Conservation (phyloP, 192 early-diverging fungal species). For the Gonapodya sp. region DNA sequence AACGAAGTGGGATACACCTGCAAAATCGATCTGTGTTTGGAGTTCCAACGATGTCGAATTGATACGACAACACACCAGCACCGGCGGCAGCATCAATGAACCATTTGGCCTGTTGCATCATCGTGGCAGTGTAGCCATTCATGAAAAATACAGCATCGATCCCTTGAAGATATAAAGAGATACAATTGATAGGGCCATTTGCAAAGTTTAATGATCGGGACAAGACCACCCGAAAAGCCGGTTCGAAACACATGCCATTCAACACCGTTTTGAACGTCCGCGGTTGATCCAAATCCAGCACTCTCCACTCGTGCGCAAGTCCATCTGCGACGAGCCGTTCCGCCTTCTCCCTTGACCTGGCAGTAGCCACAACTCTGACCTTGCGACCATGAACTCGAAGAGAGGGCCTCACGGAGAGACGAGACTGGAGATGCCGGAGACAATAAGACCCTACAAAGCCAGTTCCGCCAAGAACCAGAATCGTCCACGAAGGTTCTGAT, state of each 20-base stretch:
- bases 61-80: background rate
- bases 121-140: slow-evolving; percentile 5
- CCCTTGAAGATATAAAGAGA: background rate
- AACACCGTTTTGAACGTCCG: background rate
- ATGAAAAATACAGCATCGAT: slow-evolving; percentile 1
- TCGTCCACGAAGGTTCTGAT: no score
- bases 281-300: slow-evolving; percentile 6
- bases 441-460: background rate
- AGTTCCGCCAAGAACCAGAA: slow-evolving; percentile 8
- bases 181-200: background rate
- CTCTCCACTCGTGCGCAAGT: background rate
- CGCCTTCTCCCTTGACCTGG: background rate
- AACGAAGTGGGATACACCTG: background rate
- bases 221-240: background rate
- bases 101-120: slow-evolving; percentile 10
- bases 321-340: background rate
- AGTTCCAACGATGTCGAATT: background rate
- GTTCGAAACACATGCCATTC: background rate
- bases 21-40: background rate
- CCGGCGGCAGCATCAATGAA: slow-evolving; percentile 8
- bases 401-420: background rate
- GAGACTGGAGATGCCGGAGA: background rate
- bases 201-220: background rate
- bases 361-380: background rate
- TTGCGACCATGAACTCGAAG: background rate